phyloP scores from a whole-genome alignment of 1,284 basidiomycete species.

The Ganoderma multipileum region DNA sequence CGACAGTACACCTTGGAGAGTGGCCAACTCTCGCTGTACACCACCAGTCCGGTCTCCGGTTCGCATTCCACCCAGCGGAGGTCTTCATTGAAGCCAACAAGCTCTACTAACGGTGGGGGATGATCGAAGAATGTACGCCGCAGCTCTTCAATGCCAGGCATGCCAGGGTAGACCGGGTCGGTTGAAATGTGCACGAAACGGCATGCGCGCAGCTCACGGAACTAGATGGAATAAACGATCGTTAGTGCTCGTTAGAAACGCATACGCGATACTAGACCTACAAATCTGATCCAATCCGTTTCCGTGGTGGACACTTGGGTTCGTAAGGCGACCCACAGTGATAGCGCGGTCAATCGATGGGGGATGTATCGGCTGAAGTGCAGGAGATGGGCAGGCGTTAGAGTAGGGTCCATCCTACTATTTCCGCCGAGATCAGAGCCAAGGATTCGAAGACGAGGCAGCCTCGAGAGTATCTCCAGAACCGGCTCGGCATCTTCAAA shows the following conservation, averaged over 20 bases:
- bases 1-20: not conserved
- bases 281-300: not conserved
- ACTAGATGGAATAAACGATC: not conserved
- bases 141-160: not conserved
- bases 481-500: not conserved
- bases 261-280: not conserved
- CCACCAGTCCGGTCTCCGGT: not conserved
- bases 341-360: not conserved
- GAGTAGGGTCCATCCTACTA: not conserved
- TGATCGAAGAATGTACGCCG: not conserved
- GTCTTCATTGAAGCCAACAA: not conserved
- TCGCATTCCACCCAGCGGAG: not conserved
- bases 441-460: not conserved
- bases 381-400: not conserved
- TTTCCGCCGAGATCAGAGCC: not conserved
- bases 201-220: not conserved
- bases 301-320: not conserved
- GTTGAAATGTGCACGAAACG: not conserved
- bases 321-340: not conserved
- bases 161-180: not conserved
- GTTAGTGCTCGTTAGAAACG: no score
- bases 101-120: not conserved
- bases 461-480: not conserved
- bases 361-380: not conserved
- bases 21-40: not conserved